Percentiles rank a stretch among this genome's conserved stretches.
Conservation (phyloP, 139 green algal species). For the Ettlia oleoabundans region DNA sequence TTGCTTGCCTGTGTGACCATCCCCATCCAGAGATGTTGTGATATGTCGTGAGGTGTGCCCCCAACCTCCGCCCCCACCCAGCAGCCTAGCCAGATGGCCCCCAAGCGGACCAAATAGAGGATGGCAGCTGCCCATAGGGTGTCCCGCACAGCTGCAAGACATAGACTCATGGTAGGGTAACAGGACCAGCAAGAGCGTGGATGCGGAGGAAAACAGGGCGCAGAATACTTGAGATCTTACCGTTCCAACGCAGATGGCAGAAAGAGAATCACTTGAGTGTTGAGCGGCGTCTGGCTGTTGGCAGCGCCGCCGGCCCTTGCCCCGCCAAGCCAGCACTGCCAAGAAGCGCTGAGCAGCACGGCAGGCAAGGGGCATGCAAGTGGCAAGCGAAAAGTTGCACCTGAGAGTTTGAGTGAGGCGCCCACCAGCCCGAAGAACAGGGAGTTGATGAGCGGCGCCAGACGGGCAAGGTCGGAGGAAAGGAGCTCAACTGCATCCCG, state of each 20-base stretch:
- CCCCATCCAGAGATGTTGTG: conserved; percentile 73
- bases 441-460: conserved; percentile 78
- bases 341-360: neutral
- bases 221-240: no score
- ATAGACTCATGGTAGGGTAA: neutral
- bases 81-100: conserved; percentile 68
- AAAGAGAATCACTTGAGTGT: no score
- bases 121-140: conserved; percentile 66
- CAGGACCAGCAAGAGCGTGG: neutral
- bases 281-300: no score
- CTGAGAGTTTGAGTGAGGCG: conserved; percentile 72
- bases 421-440: conserved; percentile 89
- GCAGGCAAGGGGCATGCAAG: neutral
- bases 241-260: no score
- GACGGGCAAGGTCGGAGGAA: conserved; percentile 45
- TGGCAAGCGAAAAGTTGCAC: neutral
- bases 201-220: no score
- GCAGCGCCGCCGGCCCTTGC: no score
- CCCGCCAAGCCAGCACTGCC: no score
- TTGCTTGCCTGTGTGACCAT: conserved; percentile 84
- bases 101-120: conserved; percentile 65
- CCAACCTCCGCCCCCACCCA: conserved; percentile 68
- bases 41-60: conserved; percentile 44
- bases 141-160: conserved; percentile 64
- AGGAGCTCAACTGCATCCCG: conserved; percentile 49